phyloP scores from a whole-genome alignment of 208 protist species.

The Zelonia costaricensis region DNA sequence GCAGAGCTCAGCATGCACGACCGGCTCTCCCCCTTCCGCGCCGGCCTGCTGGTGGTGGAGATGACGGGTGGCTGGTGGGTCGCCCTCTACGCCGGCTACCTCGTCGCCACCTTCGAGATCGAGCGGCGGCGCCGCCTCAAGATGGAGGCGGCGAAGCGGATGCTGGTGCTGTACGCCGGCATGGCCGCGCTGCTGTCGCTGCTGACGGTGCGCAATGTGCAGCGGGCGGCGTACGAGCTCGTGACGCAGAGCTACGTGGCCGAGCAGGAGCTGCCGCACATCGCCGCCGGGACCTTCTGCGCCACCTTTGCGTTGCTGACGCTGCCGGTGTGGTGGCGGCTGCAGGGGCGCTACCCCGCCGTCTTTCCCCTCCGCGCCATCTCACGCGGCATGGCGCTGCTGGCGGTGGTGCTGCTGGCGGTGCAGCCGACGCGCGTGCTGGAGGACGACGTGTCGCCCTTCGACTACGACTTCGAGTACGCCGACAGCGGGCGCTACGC shows the following conservation, averaged over 20 bases:
- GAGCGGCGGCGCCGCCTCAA: constrained; percentile 38
- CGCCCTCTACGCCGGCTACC: constrained; percentile 48
- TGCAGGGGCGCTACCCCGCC: constrained; percentile 34
- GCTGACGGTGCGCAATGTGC: constrained; percentile 73
- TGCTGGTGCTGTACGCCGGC: constrained; percentile 40
- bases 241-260: constrained; percentile 74
- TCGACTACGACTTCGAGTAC: constrained; percentile 49
- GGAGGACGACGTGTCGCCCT: constrained; percentile 21
- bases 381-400: constrained; percentile 23
- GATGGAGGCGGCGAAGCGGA: constrained; percentile 25
- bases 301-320: constrained; percentile 61
- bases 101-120: constrained; percentile 59
- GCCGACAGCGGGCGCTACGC: constrained; percentile 34
- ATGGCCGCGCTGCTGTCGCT: constrained; percentile 33
- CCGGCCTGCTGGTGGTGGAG: constrained; percentile 25
- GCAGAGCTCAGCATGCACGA: constrained; percentile 32
- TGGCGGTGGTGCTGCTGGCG: constrained; percentile 51
- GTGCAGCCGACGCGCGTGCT: constrained; percentile 45
- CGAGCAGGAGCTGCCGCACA: constrained; percentile 51
- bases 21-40: background rate
- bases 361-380: constrained; percentile 18
- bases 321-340: constrained; percentile 55
- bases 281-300: constrained; percentile 52
- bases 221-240: constrained; percentile 82
- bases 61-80: constrained; percentile 58